Evolutionary conservation across 2,329 filamentous ascomycete genomes (phyloP), one percentile per base, ranked within the genome.

Genomic region (Colletotrichum theobromicola): DNA sequence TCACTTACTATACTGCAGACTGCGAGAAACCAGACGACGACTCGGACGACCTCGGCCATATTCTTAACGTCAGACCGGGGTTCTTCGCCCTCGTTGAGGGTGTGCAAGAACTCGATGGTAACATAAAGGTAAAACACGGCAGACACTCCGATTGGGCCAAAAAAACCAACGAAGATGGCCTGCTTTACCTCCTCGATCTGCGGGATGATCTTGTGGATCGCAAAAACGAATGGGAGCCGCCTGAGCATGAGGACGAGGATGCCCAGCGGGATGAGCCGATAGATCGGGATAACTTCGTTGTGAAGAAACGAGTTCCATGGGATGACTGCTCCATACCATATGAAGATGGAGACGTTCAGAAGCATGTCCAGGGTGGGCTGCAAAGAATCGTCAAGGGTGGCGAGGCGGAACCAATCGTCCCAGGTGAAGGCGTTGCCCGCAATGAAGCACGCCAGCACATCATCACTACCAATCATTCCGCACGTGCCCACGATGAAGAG

Each of bases 281-380:
- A 92, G 28, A 96, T 87, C 0, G 95, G 91, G 30, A 97, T 92
- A 18, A 97, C 89, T 10, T 86, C 81, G 81, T 94, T 96, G 77
- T 79, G 78, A 1, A 88, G 83, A 77, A 98, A 98, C 30, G 85
- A 86, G 6, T 86, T 82, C 96, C 96, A 98, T 0, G 96, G 96
- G 73, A 93, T 94, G 13, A 96, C 91, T 1, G 95, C 94, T 5
- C 95, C 95, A 79, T 94, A 96, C 95, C 95, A 98, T 83, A 98
- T 91, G 82, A 98, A 98, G 50, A 98, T 90, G 21, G 93, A 88
- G 5, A 97, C 91, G 81, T 98, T 98, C 72, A 98, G 92, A 3
- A 98, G 88, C 95, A 98, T 98, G 82, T 98, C 95, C 60, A 98
- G 94, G 0, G 95, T 98, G 0, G 95, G 95, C 81, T 98, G 95